phyloP scores from a whole-genome alignment of 176 grass and related monocot genomes.

The Phoenix dactylifera region DNA sequence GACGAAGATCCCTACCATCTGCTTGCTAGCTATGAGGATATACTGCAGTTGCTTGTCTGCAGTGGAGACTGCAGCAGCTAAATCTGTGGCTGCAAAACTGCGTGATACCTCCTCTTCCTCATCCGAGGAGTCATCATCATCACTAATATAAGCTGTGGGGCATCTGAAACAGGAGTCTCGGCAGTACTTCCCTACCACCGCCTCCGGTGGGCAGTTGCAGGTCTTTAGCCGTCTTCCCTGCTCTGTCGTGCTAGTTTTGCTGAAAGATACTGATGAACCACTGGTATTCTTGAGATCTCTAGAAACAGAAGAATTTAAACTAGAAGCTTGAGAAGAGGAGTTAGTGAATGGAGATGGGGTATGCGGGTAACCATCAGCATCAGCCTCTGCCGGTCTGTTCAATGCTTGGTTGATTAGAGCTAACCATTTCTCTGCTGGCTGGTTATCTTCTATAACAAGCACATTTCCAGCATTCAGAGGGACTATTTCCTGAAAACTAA shows the following conservation, averaged over 20 bases:
- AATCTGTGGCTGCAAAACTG: conserved; percentile 27
- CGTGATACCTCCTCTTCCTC: conserved; percentile 43
- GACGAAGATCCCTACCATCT: conserved; percentile 92
- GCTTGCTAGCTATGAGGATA: conserved; percentile 63
- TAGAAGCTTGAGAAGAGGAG: conserved; percentile 18
- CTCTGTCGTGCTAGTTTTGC: conserved; percentile 37
- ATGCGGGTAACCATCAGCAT: background rate
- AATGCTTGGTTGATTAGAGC: conserved; percentile 75
- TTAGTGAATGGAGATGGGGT: conserved; percentile 6
- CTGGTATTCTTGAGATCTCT: conserved; percentile 21
- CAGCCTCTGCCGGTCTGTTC: conserved; percentile 36
- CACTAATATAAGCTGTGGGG: conserved; percentile 41
- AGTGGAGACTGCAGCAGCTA: conserved; percentile 16
- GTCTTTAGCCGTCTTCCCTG: conserved; percentile 44
- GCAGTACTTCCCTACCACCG: conserved; percentile 6
- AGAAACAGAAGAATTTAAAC: conserved; percentile 23
- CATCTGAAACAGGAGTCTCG: conserved; percentile 50
- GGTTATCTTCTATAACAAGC: conserved; percentile 81
- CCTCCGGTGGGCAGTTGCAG: conserved; percentile 50
- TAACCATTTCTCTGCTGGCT: conserved; percentile 77
- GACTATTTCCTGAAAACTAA: conserved; percentile 67
- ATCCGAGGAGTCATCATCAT: conserved; percentile 50
- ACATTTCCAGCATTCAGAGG: conserved; percentile 94
- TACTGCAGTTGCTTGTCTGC: conserved; percentile 29
- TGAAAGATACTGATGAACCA: conserved; percentile 40